Evolutionary conservation across 2,329 filamentous ascomycete species (phyloP), one percentile per base, ranked within the genome.

Genomic region (Chrysosporium keratinophilum): DNA sequence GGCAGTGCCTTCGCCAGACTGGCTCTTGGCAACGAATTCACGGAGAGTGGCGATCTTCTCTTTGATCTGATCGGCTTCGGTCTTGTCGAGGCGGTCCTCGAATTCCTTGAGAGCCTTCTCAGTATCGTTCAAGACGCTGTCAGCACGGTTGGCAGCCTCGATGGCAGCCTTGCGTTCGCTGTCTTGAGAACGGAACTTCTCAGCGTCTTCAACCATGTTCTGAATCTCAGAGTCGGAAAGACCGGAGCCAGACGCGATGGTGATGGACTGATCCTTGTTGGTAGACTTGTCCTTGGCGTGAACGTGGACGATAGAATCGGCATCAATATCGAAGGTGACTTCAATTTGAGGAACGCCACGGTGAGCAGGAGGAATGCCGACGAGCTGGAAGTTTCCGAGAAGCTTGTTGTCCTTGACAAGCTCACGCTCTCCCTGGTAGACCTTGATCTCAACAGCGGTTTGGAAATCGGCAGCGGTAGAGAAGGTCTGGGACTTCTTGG

Each of bases 221-320:
- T 96, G 82, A 62, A 98, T 98, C 79, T 98, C 91, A 54, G 79
- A 74, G 58, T 98, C 90, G 46, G 88, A 95, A 55, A 97, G 86
- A 82, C 93, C 91, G 61, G 91, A 97, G 72, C 91, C 93, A 56
- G 90, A 96, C 54, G 91, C 90, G 71, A 98, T 95, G 71, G 91
- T 97, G 77, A 98, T 97, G 59, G 90, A 96, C 80, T 98, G 91
- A 71, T 97, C 91, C 84, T 96, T 97, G 84, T 88, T 88, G 76
- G 90, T 97, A 64, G 89, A 91, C 85, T 97, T 96, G 78, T 97
- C 91, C 81, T 95, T 95, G 73, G 91, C 91, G 73, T 93, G 87
- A 60, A 97, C 91, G 78, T 96, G 90, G 65, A 97, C 89, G 65
- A 97, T 96, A 15, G 89, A 95, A 74, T 97, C 89, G 67, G 91